phyloP scores from a whole-genome alignment of 345 rosid genomes.

The Brassica rapa region DNA sequence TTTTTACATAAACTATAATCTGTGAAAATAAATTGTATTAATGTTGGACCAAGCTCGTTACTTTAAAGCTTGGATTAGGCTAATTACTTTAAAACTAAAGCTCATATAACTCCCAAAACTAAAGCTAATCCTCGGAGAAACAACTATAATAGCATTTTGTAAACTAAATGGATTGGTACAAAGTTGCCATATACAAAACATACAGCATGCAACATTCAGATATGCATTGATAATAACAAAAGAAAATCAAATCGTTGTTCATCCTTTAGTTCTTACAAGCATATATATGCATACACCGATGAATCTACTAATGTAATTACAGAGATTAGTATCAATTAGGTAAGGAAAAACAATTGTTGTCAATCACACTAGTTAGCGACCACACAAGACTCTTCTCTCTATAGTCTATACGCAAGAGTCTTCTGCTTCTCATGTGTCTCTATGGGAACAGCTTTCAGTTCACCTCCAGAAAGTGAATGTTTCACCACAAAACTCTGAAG shows the following conservation, averaged over 20 bases:
- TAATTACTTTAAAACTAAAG: neutral
- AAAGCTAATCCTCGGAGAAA: neutral
- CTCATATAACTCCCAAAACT: neutral
- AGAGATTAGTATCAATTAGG: neutral
- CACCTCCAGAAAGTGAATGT: constrained; percentile 30
- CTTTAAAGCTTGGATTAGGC: neutral
- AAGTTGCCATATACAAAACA: neutral
- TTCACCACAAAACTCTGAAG: constrained; percentile 66
- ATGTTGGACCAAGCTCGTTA: neutral
- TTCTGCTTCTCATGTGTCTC: constrained; percentile 38
- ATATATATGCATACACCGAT: neutral
- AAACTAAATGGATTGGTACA: neutral
- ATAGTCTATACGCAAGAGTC: neutral
- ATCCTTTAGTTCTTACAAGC: neutral
- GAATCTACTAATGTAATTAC: neutral
- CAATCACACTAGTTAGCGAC: neutral
- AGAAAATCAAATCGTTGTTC: neutral
- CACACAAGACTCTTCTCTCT: neutral
- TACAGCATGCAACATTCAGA: neutral
- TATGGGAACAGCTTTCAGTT: neutral
- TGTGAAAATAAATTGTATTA: neutral
- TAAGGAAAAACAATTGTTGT: neutral
- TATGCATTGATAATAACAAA: neutral
- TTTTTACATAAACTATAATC: no score
- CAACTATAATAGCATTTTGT: neutral